These are phyloP conservation scores for Metschnikowia drakensbergensis DNA, from an alignment of 805 yeast genomes.

Conservation along the genomic window DNA sequence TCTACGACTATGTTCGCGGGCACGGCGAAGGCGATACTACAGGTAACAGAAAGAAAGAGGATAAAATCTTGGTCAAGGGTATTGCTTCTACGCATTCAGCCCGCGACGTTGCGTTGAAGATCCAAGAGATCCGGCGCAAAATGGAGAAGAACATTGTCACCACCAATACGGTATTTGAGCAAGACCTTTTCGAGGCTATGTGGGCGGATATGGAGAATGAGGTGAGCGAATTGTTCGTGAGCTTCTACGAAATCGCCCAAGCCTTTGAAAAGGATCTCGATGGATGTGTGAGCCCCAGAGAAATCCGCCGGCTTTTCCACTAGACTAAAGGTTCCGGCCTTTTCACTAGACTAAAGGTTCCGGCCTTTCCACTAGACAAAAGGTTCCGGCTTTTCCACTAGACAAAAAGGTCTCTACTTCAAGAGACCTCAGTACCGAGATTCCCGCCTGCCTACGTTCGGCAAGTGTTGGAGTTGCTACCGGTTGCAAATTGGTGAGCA, in stretches of 20 bases:
- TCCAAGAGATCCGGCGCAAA: constrained; percentile 51
- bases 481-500: background rate
- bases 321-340: background rate
- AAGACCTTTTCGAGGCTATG: constrained; percentile 53
- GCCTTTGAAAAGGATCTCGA: constrained; percentile 51
- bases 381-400: background rate
- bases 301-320: constrained; percentile 51
- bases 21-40: constrained; percentile 47
- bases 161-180: constrained; percentile 44
- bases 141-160: constrained; percentile 52
- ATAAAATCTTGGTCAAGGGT: constrained; percentile 53
- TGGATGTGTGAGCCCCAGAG: constrained; percentile 49
- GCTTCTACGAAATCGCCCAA: constrained; percentile 52
- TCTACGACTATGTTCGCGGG: constrained; percentile 64
- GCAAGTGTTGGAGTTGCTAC: background rate
- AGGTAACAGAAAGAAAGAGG: constrained; percentile 60
- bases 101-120: constrained; percentile 52
- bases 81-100: constrained; percentile 55
- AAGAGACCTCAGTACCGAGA: background rate
- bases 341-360: background rate
- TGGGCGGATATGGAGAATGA: constrained; percentile 71
- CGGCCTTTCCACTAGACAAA: background rate
- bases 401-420: background rate
- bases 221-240: constrained; percentile 51
- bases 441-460: background rate